Evolutionary conservation across 2,329 filamentous ascomycete genomes (phyloP).

Genomic region (Colletotrichum cereale): DNA sequence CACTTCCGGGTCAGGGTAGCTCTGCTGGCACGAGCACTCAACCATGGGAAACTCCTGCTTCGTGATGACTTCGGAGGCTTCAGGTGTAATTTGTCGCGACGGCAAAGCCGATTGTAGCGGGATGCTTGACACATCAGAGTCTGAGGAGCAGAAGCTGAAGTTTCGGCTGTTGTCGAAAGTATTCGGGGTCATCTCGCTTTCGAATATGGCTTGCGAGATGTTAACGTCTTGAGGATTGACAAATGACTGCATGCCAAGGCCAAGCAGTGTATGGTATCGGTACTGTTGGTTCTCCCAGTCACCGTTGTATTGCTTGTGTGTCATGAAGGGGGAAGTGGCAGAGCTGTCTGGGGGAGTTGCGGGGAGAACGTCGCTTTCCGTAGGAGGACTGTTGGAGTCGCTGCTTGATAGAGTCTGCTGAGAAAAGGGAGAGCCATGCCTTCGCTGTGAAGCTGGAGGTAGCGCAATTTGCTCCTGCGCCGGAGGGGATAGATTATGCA

Average conservation of each 20-base stretch:
- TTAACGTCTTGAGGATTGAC: slow-evolving; percentile 41
- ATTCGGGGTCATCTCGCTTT: slow-evolving; percentile 16
- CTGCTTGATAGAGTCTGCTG: slow-evolving; percentile 54
- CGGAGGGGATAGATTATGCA: slow-evolving; percentile 14
- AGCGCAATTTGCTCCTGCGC: slow-evolving; percentile 39
- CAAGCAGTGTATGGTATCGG: slow-evolving; percentile 22
- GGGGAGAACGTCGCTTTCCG: slow-evolving; percentile 56
- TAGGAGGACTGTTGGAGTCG: slow-evolving; percentile 53
- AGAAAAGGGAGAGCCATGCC: slow-evolving; percentile 53
- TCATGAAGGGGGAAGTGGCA: slow-evolving; percentile 47
- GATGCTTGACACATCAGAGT: slow-evolving; percentile 18
- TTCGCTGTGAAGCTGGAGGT: slow-evolving; percentile 44
- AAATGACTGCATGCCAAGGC: slow-evolving; percentile 20
- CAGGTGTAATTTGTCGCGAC: slow-evolving; percentile 27
- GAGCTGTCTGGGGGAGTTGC: slow-evolving; percentile 54
- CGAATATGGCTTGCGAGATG: slow-evolving; percentile 32
- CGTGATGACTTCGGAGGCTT: slow-evolving; percentile 18
- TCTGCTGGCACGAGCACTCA: neutral
- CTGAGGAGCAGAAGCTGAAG: slow-evolving; percentile 31
- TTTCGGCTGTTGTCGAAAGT: slow-evolving; percentile 3
- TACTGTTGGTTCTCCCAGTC: slow-evolving; percentile 24
- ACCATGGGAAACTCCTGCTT: slow-evolving; percentile 27
- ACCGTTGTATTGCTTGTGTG: slow-evolving; percentile 35
- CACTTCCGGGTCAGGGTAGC: slow-evolving; percentile 32
- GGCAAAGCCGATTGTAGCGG: slow-evolving; percentile 19